These are phyloP conservation scores for Colletotrichum theobromicola DNA, from an alignment of 2,329 filamentous ascomycete genomes.

Conservation along the genomic window DNA sequence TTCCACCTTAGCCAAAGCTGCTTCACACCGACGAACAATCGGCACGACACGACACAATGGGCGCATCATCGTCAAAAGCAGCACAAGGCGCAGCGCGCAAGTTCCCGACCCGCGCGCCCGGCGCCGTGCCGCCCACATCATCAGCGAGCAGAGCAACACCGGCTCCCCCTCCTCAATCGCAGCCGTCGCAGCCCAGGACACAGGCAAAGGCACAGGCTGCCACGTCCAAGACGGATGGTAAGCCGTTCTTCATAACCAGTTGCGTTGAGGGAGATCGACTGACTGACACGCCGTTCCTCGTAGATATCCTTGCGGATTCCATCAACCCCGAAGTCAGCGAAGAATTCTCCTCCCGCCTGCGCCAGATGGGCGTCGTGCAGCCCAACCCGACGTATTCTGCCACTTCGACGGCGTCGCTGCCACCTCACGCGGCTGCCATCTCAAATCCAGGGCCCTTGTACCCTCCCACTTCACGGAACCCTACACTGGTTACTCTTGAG, in stretches of 20 bases:
- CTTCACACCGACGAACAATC: neutral
- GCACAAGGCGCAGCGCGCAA: constrained; percentile 44
- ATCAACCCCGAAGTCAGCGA: constrained; percentile 45
- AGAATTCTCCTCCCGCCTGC: constrained; percentile 57
- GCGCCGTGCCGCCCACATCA: constrained; percentile 22
- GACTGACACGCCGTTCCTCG: neutral
- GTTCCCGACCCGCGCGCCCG: constrained; percentile 46
- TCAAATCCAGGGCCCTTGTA: constrained; percentile 29
- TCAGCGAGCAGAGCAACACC: constrained; percentile 16
- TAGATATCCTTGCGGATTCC: constrained; percentile 46
- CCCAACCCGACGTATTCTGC: constrained; percentile 60
- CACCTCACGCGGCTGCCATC: constrained; percentile 4
- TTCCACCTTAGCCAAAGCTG: neutral
- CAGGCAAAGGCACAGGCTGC: constrained; percentile 20
- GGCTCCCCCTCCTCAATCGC: constrained; percentile 22
- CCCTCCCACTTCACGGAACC: constrained; percentile 40
- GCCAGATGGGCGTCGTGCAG: constrained; percentile 59
- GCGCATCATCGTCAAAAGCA: constrained; percentile 52
- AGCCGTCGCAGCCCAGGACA: neutral
- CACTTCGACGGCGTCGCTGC: constrained; percentile 48
- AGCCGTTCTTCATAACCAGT: constrained; percentile 18
- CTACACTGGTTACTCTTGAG: constrained; percentile 55
- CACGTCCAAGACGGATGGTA: constrained; percentile 37
- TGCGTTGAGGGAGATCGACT: neutral
- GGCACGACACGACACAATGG: constrained; percentile 36